phyloP scores from a whole-genome alignment of 2,329 filamentous ascomycete genomes.

The Gremmenia infestans region DNA sequence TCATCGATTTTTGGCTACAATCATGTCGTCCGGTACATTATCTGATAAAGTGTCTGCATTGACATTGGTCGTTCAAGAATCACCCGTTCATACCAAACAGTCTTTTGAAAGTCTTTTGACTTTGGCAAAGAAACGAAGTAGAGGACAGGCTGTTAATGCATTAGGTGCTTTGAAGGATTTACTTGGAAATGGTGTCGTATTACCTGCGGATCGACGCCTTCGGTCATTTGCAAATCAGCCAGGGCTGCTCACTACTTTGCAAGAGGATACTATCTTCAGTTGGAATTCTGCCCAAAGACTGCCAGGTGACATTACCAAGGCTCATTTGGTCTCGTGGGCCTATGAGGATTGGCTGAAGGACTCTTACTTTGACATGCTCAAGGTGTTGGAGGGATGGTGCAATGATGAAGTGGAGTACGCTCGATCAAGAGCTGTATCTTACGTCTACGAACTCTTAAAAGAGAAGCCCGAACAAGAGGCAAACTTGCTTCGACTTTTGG shows the following conservation, averaged over 20 bases:
- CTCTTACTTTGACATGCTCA: slow-evolving; percentile 87
- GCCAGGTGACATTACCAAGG: slow-evolving; percentile 67
- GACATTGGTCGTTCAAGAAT: slow-evolving; percentile 92
- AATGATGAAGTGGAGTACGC: slow-evolving; percentile 95
- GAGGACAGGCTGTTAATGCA: slow-evolving; percentile 89
- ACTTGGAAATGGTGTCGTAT: slow-evolving; percentile 78
- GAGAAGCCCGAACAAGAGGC: slow-evolving; percentile 97
- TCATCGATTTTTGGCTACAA: slow-evolving; percentile 93
- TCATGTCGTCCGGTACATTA: slow-evolving; percentile 93
- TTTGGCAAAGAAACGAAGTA: slow-evolving; percentile 87
- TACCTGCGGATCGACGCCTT: slow-evolving; percentile 78
- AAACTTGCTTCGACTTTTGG: slow-evolving; percentile 81
- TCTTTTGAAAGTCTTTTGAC: slow-evolving; percentile 79
- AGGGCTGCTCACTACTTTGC: slow-evolving; percentile 65
- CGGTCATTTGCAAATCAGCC: slow-evolving; percentile 76
- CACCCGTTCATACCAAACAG: slow-evolving; percentile 86
- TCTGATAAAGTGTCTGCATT: slow-evolving; percentile 95
- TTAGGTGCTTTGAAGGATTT: slow-evolving; percentile 91
- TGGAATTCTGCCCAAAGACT: slow-evolving; percentile 70
- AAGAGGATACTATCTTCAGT: slow-evolving; percentile 47
- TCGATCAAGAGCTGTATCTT: slow-evolving; percentile 79
- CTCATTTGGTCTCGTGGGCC: slow-evolving; percentile 80
- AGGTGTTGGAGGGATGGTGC: slow-evolving; percentile 87
- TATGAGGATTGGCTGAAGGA: slow-evolving; percentile 96
- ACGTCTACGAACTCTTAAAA: slow-evolving; percentile 84